Evolutionary conservation across 2,329 filamentous ascomycete species (phyloP).

Genomic region (Metarhizium brunneum): DNA sequence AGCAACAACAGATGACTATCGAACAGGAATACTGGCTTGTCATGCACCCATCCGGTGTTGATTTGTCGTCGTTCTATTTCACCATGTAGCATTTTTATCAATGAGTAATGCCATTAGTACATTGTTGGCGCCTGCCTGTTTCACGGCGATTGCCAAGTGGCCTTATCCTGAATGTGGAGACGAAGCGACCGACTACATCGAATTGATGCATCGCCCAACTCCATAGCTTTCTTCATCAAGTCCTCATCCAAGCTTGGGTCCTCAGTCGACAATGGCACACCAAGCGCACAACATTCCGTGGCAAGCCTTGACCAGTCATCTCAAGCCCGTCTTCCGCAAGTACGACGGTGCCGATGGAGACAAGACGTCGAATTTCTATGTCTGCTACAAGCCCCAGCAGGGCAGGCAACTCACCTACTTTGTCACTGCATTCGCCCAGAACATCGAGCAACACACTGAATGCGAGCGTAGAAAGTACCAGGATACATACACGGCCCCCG

Average conservation of each 20-base stretch:
- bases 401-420: neutral
- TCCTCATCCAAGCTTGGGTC: neutral
- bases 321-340: neutral
- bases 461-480: neutral
- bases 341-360: neutral
- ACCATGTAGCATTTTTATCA: no score
- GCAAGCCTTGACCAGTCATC: neutral
- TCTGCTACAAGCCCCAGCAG: neutral
- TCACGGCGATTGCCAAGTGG: no score
- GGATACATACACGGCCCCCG: neutral
- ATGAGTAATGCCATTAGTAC: no score
- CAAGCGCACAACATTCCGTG: neutral
- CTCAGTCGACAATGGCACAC: neutral
- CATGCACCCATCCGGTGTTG: no score
- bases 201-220: no score
- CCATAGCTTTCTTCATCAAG: no score
- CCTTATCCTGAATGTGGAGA: no score
- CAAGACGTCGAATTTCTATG: neutral
- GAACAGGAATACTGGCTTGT: no score
- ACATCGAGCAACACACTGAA: neutral
- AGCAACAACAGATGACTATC: no score
- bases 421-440: neutral
- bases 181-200: no score
- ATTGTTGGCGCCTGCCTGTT: no score
- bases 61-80: no score